Evolutionary conservation across 1,284 basidiomycete genomes (phyloP), one percentile per base, ranked within the genome.

Genomic region (Trichosporon faecale): DNA sequence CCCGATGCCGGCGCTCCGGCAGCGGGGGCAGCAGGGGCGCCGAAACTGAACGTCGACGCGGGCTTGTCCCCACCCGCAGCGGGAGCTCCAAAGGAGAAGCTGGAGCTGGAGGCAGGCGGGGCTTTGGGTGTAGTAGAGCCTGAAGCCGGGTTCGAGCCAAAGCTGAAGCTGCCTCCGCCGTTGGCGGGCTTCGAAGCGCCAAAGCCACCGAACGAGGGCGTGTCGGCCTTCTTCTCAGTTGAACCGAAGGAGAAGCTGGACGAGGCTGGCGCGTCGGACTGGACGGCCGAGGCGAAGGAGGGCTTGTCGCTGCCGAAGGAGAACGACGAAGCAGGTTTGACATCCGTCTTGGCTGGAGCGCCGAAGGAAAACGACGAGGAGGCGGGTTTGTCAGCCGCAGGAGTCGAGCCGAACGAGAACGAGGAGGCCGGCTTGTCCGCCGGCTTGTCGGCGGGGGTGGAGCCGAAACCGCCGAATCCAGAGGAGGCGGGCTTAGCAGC

Each of bases 231-330:
- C 16, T 14, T 25, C 6, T 61, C n/a, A 9, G 67, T 12, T 1
- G 67, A 25, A 3, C 68, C 64, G 25, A 69, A 69, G 16, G 64
- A 66, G 65, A 70, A 70, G 14, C 63, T 52, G 33, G 57, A 55
- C n/a, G 60, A 11, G 66, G 16, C 44, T 52, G 52, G 25, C 23
- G 52, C 25, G 21, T 57, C 52, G 14, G 2, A 21, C 37, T 16
- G 27, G 3, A 67, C 44, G 0, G 57, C 46, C 35, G 35, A 37
- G 35, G 35, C 35, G 35, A 37, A 37, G 35, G 35, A 37, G 35
- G 35, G 35, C 35, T 37, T 37, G 35, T 37, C 35, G 9, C 35
- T 12, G 40, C 66, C 69, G 25, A 70, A 70, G 31, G 64, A 66
- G 66, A 70, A 70, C 4, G 44, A 7, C 27, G 61, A 18, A 18